Evolutionary conservation across 75 land plant genomes (phyloP), one percentile per base, ranked within the genome.

Genomic region (Azolla pinnata): DNA sequence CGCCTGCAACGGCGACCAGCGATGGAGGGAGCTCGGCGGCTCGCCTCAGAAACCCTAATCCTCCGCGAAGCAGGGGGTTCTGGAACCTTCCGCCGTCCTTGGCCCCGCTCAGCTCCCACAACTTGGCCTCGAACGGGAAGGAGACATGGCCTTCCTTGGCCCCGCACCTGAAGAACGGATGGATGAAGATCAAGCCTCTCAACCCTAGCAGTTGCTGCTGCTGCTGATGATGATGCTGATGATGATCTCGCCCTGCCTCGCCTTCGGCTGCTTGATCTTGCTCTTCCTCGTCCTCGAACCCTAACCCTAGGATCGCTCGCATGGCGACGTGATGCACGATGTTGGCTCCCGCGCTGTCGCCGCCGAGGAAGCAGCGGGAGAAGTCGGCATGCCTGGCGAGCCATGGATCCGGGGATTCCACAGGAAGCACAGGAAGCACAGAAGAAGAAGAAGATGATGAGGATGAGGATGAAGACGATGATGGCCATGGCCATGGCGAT

Each of bases 1-100:
- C 23, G 12, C 67, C 82, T 4, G 83, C 81, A n/a, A 80, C 77
- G 30, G 35, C 66, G 24, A 79, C 84, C 16, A 66, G 50, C 28
- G 67, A 56, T 0, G 73, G 67, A 0, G 87, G 91, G 38, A 80
- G 54, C 29, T 2, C 29, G 16, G 29, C 54, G 7, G 54, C 29
- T 52, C 29, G 25, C 2, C 12, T 12, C 2, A 29, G 29, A 52
- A 12, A 35, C 12, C 10, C 40, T 35, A 35, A 5, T 12, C 40
- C 40, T 35, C 40, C 40, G 25, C 16, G 28, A 24, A 52, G 14
- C 4, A 2, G 29, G 29, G 2, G 54, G 14, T 52, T 2, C 9
- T 2, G 1, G 54, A 12, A 3, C 12, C 54, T 25, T 19, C 54
- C 25, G 54, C 28, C 1, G 28, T 24, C 54, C 3, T 25, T 52